Evolutionary conservation across 2,329 filamentous ascomycete species (phyloP).

Genomic region (Ophiostoma himal-ulmi): DNA sequence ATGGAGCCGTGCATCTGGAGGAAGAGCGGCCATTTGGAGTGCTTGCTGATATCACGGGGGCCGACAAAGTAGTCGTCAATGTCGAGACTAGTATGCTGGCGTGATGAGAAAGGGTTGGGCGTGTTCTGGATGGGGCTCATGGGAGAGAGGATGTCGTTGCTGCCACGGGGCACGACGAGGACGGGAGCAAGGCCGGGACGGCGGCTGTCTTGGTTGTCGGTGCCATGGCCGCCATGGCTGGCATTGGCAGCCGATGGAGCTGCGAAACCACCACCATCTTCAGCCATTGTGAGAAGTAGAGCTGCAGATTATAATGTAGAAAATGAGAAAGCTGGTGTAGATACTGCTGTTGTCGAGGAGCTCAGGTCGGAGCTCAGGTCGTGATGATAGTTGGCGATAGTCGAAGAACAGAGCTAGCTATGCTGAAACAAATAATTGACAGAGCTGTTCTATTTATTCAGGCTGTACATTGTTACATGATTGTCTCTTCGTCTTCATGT

Average conservation of each 20-base stretch:
- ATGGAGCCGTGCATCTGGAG: conserved; percentile 71
- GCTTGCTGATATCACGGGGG: conserved; percentile 63
- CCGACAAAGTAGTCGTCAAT: conserved; percentile 46
- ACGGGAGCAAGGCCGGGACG: neutral
- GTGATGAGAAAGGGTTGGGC: conserved; percentile 32
- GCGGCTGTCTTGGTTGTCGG: conserved; percentile 8
- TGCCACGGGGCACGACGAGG: neutral
- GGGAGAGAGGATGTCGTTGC: neutral
- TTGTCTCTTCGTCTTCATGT: too few relatives aligned
- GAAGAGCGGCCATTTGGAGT: conserved; percentile 74
- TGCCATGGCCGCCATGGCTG: conserved; percentile 14
- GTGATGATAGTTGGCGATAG: neutral
- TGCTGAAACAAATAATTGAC: neutral
- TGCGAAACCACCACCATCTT: conserved; percentile 5
- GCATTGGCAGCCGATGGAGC: neutral
- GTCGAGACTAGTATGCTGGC: conserved; percentile 34
- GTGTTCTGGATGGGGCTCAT: conserved; percentile 16
- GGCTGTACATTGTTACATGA: neutral
- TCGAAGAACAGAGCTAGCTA: neutral
- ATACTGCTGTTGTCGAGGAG: neutral
- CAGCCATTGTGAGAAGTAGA: conserved; percentile 1
- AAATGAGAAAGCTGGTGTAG: neutral
- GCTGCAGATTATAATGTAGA: neutral
- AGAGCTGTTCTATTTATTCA: neutral
- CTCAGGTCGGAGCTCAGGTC: neutral